Evolutionary conservation across 2,329 filamentous ascomycete species (phyloP), one percentile per base, ranked within the genome.

Genomic region (Myrmaecium sp.): DNA sequence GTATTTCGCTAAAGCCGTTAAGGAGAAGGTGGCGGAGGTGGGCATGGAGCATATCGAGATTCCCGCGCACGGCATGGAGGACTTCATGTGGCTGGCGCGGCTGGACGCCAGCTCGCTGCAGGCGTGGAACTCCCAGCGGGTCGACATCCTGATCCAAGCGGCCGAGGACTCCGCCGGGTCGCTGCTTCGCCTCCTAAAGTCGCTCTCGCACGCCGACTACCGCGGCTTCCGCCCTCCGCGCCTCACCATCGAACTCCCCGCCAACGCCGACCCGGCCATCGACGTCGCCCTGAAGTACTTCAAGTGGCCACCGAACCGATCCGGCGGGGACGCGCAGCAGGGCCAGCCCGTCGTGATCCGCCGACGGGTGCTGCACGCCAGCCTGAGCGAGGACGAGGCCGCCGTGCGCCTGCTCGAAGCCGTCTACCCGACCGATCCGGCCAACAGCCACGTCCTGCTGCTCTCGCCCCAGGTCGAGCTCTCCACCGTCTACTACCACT

Each of bases 121-220:
- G 37, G 76, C 67, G 17, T 94, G 84, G 84, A 74, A 86, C 46
- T 66, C 70, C 24, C 60, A 80, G 4, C 69, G 64, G 19, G 62
- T 95, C 33, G 82, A 95, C 36, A 79, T 98, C 28, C 50, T 94
- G 8, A 68, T 95, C 6, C 80, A 91, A 32, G 81, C 79, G 1
- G 66, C 72, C 5, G 55, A 70, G 3, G 62, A 64, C 6, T 73
- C 76, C 12, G 74, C 79, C 3, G 83, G 80, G 7, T 77, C 74
- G 26, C 48, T 94, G 16, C 67, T 81, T 26, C 66, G 81, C 29
- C 61, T 94, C 17, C 64, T 98, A 4, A 66, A 67, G 32, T 93
- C 83, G 4, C 61, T 98, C 14, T 60, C 66, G 34, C 56, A 58
- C 5, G 81, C 80, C 4, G 82, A 94, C 44, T 86, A 83, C 44